Evolutionary conservation across 495 filamentous ascomycete genomes (phyloP).

Genomic region (Halenospora varia): DNA sequence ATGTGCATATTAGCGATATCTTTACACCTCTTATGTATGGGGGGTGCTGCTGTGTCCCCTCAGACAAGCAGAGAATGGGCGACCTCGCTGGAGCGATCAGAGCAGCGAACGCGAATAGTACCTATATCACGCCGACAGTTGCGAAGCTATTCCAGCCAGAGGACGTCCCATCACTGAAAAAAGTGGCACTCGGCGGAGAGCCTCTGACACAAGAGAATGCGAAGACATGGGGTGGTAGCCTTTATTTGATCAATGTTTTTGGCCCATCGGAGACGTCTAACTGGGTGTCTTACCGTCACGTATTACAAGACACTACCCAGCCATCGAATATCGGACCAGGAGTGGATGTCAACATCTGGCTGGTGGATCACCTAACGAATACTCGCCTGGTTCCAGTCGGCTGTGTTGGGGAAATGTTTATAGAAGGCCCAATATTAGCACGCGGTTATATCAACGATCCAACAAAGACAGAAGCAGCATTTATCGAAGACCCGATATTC

Average conservation of each 20-base stretch:
- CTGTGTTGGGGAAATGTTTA: constrained; percentile 1
- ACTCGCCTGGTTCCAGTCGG: neutral
- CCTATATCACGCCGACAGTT: constrained; percentile 33
- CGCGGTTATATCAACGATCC: constrained; percentile 39
- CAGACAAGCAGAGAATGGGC: constrained; percentile 6
- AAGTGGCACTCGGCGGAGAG: constrained; percentile 38
- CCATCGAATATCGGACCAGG: constrained; percentile 29
- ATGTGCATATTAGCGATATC: constrained; percentile 49
- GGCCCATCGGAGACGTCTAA: constrained; percentile 43
- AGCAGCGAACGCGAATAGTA: constrained; percentile 23
- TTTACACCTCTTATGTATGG: constrained; percentile 73
- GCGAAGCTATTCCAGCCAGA: constrained; percentile 29
- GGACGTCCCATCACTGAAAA: constrained; percentile 30
- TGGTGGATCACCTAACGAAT: constrained; percentile 32
- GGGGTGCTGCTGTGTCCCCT: constrained; percentile 44
- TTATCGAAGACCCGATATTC: constrained; percentile 15
- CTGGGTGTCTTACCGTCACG: neutral
- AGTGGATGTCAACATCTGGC: constrained; percentile 36
- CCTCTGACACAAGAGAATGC: constrained; percentile 27
- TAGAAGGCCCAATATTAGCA: constrained; percentile 29
- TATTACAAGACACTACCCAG: neutral
- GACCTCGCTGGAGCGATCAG: neutral
- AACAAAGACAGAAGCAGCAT: constrained; percentile 40
- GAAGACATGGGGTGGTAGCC: constrained; percentile 46
- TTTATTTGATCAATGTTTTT: constrained; percentile 51